phyloP scores from a whole-genome alignment of 2,329 filamentous ascomycete genomes.

The Aspergillus intermedius region DNA sequence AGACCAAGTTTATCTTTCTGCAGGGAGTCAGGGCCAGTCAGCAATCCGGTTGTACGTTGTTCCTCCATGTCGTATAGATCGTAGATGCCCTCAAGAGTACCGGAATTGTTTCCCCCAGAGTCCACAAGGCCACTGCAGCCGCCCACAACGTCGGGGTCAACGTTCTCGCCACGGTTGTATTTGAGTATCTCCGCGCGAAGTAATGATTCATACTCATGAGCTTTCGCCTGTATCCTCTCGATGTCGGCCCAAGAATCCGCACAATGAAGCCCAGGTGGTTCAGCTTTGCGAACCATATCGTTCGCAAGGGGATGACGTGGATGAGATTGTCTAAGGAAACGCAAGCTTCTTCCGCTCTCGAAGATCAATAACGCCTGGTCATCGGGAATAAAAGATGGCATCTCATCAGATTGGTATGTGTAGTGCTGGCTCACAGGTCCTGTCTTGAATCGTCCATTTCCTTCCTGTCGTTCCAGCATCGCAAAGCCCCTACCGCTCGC shows the following conservation, averaged over 20 bases:
- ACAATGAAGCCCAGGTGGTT: conserved; percentile 59
- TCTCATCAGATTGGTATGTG: conserved; percentile 43
- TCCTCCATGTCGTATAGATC: conserved; percentile 31
- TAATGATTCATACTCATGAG: conserved; percentile 37
- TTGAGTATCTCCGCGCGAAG: conserved; percentile 33
- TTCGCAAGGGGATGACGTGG: conserved; percentile 62
- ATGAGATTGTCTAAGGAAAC: conserved; percentile 64
- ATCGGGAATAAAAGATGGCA: conserved; percentile 64
- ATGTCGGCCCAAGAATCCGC: conserved; percentile 67
- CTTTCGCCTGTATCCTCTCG: conserved; percentile 55
- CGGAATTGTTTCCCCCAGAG: neutral
- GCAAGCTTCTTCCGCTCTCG: conserved; percentile 69
- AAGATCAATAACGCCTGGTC: conserved; percentile 69
- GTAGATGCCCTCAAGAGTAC: conserved; percentile 19
- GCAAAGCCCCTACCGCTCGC: conserved; percentile 55
- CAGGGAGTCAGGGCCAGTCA: conserved; percentile 17
- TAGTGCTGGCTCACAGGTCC: conserved; percentile 60
- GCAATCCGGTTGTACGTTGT: conserved; percentile 17
- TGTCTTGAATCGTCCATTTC: conserved; percentile 52
- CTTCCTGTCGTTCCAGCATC: conserved; percentile 53
- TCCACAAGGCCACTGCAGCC: neutral
- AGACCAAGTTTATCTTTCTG: conserved; percentile 24
- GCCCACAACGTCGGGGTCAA: neutral
- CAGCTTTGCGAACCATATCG: conserved; percentile 39
- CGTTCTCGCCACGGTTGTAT: conserved; percentile 31